Base-by-base conservation (phyloP, 176 grass and related monocot genomes). In the Phoenix dactylifera region DNA sequence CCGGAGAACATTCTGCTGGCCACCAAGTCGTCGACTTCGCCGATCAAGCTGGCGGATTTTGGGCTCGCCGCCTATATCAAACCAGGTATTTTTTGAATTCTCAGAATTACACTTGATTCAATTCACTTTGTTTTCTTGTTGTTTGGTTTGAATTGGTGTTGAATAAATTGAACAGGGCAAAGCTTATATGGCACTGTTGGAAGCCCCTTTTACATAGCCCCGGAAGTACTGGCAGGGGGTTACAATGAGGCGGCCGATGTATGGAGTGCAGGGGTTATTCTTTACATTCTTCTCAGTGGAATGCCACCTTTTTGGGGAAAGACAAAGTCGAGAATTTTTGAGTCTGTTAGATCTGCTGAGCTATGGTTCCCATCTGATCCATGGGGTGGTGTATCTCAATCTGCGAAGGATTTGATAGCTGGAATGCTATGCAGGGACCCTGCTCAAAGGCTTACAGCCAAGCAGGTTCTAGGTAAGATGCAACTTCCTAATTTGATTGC, bases 1-100 rank as follows among this genome's bases (percentile, higher is more conserved):
- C 93, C 93, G 0, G 93, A 98, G 81, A 98, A 98, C 82, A 89
- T 98, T 71, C 78, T 98, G 35, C 73, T 98, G 9, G 87, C 86
- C 66, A 92, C 83, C 72, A 91, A 79, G 55, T 98, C 81, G 3
- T 70, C 69, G 0, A 76, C 79, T 19, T 92, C 81, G 5, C 84
- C 68, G 18, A 92, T 92, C 74, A 98, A 98, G 18, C 75, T 98
- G 5, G 87, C 93, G 0, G 93, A 92, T 76, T 98, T 98, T 35
- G 87, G 87, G 16, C 93, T 98, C 3, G 93, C 93, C 5, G 92
- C 87, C 55, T 92, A 92, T 57, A 76, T 85, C 78, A 74, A 71
- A 51, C 79, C 93, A 74, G 93, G 93, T 92, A 86, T 57, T 75
- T 30, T 28, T 29, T 20, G 51, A 32, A 29, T 74, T 66, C 26